Conservation (phyloP, 73 alveolate species). For the Breviolum minutum region DNA sequence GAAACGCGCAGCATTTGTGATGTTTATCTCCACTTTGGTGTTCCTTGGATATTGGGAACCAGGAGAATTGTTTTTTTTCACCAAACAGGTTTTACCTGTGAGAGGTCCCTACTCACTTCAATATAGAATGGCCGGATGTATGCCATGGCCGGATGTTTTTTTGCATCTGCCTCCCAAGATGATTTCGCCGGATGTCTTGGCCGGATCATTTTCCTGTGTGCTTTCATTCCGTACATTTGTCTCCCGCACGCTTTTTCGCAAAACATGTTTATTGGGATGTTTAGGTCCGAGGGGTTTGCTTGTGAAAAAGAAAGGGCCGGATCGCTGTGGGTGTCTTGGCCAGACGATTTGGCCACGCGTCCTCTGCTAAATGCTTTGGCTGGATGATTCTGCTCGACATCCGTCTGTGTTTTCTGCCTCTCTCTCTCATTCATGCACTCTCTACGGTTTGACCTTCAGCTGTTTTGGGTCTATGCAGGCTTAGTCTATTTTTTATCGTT, state of each 20-base stretch:
- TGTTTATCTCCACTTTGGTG: slow-evolving; percentile 56
- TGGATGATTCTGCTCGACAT: too few relatives aligned
- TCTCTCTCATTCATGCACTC: too few relatives aligned
- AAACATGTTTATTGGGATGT: too few relatives aligned
- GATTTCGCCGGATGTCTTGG: not conserved
- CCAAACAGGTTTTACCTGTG: not conserved
- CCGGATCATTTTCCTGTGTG: not conserved
- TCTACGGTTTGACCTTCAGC: too few relatives aligned
- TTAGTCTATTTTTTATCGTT: too few relatives aligned
- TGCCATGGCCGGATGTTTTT: not conserved
- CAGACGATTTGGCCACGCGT: too few relatives aligned
- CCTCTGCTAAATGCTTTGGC: too few relatives aligned
- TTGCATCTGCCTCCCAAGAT: not conserved
- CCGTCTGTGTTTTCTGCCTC: too few relatives aligned
- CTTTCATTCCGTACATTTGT: not conserved
- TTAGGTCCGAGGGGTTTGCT: too few relatives aligned
- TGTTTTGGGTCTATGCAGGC: not conserved
- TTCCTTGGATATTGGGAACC: not conserved
- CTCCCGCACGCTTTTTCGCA: too few relatives aligned
- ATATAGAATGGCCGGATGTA: not conserved
- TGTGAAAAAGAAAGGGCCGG: too few relatives aligned
- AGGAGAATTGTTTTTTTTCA: not conserved
- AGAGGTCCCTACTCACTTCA: not conserved
- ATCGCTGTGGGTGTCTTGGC: too few relatives aligned
- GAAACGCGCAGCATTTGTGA: slow-evolving; percentile 61